Evolutionary conservation across 495 filamentous ascomycete species (phyloP), one percentile per base, ranked within the genome.

Genomic region (Trichoderma orchidacearum): DNA sequence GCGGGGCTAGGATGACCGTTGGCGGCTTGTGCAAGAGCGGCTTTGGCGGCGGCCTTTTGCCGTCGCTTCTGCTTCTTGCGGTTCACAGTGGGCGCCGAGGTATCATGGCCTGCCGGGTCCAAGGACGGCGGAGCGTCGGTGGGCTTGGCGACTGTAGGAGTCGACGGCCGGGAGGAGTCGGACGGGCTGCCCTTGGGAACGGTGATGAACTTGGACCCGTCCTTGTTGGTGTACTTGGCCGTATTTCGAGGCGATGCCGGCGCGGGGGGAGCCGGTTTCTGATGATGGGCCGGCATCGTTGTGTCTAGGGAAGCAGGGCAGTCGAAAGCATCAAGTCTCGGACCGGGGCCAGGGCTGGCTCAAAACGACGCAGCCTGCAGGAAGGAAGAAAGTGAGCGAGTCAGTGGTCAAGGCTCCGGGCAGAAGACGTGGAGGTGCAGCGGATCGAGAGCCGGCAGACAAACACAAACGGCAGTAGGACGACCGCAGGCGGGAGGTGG

Each of bases 11-110:
- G 63, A n/a, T 68, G 58, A 2, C 72, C 72, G 52, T 75, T 75
- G n/a, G 63, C 51, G 18, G 66, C 65, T 50, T 62, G 63, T 36
- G 73, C 72, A n/a, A 72, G 81, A 54, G 82, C 83, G 31, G 82
- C 85, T 57, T 84, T 78, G 17, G 85, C 80, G 36, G 87, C 87
- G 51, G 86, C 86, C 68, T 91, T 92, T 57, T 83, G 76, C 59
- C 86, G 82, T 30, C 86, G 80, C 70, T 95, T 95, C 67, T 91
- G 86, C 70, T 96, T 96, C 72, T 96, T 96, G 64, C 87, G 82
- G 70, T 96, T 96, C 38, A 92, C 86, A 3, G 68, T 61, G 52
- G 76, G 68, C 12, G 51, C 51, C 28, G 15, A 30, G 27, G 17
- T 34, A 25, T 53, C 51, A 23, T 12, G 41, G 21, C 21, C 41